Evolutionary conservation across 177 flowering plant species (phyloP), one percentile per base, ranked within the genome.

Genomic region (Vitis hybrid): DNA sequence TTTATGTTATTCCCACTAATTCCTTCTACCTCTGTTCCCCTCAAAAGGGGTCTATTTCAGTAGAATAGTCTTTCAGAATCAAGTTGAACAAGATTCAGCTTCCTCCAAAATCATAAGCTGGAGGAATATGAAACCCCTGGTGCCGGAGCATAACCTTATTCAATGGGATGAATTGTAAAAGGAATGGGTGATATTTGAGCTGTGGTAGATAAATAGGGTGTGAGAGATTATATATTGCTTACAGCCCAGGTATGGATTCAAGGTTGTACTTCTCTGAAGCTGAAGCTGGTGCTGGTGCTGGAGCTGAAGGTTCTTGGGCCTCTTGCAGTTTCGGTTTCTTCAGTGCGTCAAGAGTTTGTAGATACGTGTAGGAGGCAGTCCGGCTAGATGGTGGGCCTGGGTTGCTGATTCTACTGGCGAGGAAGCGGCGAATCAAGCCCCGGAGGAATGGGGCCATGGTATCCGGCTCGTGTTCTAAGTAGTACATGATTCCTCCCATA

Each of bases 401-500:
- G 75, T 87, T 95, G 85, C 94, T 95, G 24, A 95, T 91, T 76
- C 90, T 85, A 79, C 99, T 91, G 32, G 98, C 93, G 65, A 95
- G 93, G 80, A 95, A 95, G 48, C 99, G 95, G 13, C 95, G 97
- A 24, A 95, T 91, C 55, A 95, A 74, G 18, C 97, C 91, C 75
- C 98, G 81, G 10, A 95, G 87, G 67, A 95, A 89, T 53, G 98
- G 98, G 30, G 99, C 97, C 99, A 95, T 92, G 17, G 98, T 95
- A 63, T 92, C 92, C 5, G 99, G 99, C 73, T 95, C 99, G 70
- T 95, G 82, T 65, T 95, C 99, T 64, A 95, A 77, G 78, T 90
- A 95, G 71, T 92, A 95, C 99, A 95, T 95, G 57, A 95, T 87
- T 74, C 91, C 99, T 65, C 99, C 99, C 98, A 95, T 95, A 73